Base-by-base conservation (phyloP, 768 basidiomycete species). In the Dendrothele bispora region DNA sequence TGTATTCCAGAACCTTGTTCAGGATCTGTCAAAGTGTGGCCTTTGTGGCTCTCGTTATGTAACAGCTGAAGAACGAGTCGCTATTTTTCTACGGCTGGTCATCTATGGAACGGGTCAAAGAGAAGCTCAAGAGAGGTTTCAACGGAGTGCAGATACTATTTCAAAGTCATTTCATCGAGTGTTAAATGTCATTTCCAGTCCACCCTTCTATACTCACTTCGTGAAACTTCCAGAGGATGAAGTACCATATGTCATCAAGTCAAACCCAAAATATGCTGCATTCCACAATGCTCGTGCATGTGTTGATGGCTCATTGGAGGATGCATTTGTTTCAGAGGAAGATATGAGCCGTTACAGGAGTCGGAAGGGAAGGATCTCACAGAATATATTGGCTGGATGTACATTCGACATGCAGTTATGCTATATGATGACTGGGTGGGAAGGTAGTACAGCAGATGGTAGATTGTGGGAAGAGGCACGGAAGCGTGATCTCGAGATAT, bases 61-160 rank as follows among this genome's bases (percentile, higher is more conserved):
- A 5, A 39, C 57, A 0, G 37, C 56, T 1, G 63, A 71, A 22
- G 72, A 74, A 43, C 64, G 72, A 43, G 38, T 72, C 12, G 68
- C 67, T 1, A 68, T 73, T 10, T 73, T 72, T 45, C 60, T 73
- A 12, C 49, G 55, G 5, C 51, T 62, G 34, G 52, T 55, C 5
- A 50, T 55, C 1, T 67, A 61, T 26, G 68, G 68, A 2, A 34
- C 55, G 12, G 41, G 57, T 1, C 58, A 56, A 48, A 37, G 53
- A 2, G 56, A 63, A 29, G 50, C 66, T 29, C 59, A 62, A 47
- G 70, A 73, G 43, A 41, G 58, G 7, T 73, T 74, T 50, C 71
- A 73, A 48, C 40, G 60, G 3, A 68, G 66, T 54, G 63, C 58
- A 8, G 67, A 69, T 22, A 72, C 70, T 1, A 65, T 73, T 15